Evolutionary conservation across 352 stramenopile species (phyloP), one percentile per base, ranked within the genome.

Genomic region (Globisporangium spinosum): DNA sequence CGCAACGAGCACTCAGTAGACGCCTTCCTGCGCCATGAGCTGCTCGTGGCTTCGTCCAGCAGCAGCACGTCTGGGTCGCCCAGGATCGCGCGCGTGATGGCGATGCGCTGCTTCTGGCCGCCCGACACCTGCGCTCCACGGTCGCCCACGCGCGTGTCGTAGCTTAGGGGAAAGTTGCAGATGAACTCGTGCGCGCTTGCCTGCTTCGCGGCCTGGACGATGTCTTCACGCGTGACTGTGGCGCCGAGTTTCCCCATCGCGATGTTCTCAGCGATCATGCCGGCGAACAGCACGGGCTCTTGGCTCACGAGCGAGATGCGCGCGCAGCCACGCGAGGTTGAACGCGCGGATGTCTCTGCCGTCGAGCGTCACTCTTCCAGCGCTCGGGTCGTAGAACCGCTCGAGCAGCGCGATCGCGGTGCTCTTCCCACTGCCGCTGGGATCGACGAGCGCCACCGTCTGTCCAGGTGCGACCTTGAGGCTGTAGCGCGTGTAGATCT

Each of bases 81-180:
- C 34, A 82, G n/a, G 77, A 72, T 98, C 15, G 87, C 87, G 27
- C 87, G 82, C 1, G 87, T 85, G 55, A 95, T 93, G 29, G 87
- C 87, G 61, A 95, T 81, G 34, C 97, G 87, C 78, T 99, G 98
- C 75, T 99, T 98, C 77, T 99, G 95, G 22, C 94, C 95, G 59
- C 97, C 97, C 10, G 77, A 95, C 0, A 99, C 77, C 74, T 96
- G 87, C 25, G 94, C 85, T 29, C 94, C 95, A 38, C 91, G 74
- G 66, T 98, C 92, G 17, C 95, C 95, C 35, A 98, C 83, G 71
- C 90, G 65, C 12, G 94, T 98, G 64, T 97, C 77, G 61, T 95
- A 95, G 7, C 76, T 75, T 2, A 90, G 68, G 3, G 95, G 91
- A 61, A 98, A 97, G 1, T 72, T 70, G 25, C 73, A 71, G 69